Evolutionary conservation across 2,329 filamentous ascomycete species (phyloP), one percentile per base, ranked within the genome.

Genomic region (Colletotrichum agaves): DNA sequence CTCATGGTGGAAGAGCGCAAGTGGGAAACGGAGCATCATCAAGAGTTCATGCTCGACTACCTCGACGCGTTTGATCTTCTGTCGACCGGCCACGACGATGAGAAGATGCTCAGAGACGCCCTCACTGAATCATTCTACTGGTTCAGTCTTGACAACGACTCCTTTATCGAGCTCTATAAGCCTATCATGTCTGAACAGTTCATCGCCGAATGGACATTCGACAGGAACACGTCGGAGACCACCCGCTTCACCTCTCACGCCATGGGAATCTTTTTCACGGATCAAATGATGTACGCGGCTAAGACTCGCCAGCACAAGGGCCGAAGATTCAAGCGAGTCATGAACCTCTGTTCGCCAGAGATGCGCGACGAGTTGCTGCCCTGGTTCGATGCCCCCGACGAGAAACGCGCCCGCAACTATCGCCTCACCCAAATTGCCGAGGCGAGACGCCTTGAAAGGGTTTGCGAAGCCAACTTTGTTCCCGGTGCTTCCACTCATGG

Each of bases 121-220:
- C 35, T 69, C 33, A 57, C 52, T 2, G 66, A 69, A 49, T 61
- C 61, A 1, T 65, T 68, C 47, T 52, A 64, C 41, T 68, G 61
- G 61, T 33, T 68, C 41, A 63, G 19, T 3, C 10, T 39, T 6
- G 15, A 58, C 12, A 27, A 41, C 2, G 39, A 31, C 3, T 35
- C 33, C 10, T 33, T 68, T 4, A 35, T 13, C 15, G 31, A 47
- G 4, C 31, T 39, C n/a, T 68, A 46, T 27, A 6, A 17, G 17
- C 10, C 35, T 5, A 33, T 65, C 39, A 53, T 68, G 53, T 39
- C 53, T 27, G 19, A 17, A 3, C 12, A 49, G 5, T 68, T 68
- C 19, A 27, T 55, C 12, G 2, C 12, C 1, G 61, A 68, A 33
- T 56, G 53, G 47, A 5, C 13, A 5, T 11, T 65, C 5, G 41